phyloP scores from a whole-genome alignment of 208 protist genomes.

The Wallacemonas sp. region DNA sequence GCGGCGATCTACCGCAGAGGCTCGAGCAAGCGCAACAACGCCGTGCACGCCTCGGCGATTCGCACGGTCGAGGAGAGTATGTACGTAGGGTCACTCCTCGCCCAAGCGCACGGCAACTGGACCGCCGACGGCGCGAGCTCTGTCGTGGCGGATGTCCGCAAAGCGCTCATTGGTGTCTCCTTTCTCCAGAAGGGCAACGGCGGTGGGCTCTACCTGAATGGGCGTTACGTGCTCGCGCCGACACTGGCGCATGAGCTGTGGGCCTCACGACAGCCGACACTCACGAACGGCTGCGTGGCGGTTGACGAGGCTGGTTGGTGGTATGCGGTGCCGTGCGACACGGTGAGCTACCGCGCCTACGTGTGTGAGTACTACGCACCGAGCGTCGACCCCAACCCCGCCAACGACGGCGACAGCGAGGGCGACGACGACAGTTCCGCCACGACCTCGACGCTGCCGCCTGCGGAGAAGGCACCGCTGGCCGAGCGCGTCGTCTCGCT shows the following conservation, averaged over 20 bases:
- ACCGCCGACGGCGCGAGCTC: neutral
- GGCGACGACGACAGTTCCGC: neutral
- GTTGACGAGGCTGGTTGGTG: constrained; percentile 39
- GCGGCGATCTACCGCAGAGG: constrained; percentile 22
- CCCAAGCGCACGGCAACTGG: neutral
- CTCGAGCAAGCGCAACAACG: constrained; percentile 14
- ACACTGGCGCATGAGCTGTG: constrained; percentile 36
- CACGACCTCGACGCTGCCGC: constrained; percentile 10
- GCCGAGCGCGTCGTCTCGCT: constrained; percentile 42
- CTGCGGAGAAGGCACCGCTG: constrained; percentile 18
- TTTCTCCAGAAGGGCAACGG: constrained; percentile 39
- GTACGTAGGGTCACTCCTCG: constrained; percentile 40
- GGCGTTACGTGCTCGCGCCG: constrained; percentile 20
- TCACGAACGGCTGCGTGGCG: constrained; percentile 46
- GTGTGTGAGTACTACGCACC: constrained; percentile 42
- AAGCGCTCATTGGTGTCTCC: constrained; percentile 46
- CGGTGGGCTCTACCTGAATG: constrained; percentile 48
- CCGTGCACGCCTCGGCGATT: constrained; percentile 40
- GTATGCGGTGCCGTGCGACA: constrained; percentile 48
- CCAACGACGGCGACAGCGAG: neutral
- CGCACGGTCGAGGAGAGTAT: constrained; percentile 40
- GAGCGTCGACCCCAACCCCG: constrained; percentile 19
- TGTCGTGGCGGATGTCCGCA: neutral
- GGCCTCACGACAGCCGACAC: constrained; percentile 35
- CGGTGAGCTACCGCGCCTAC: constrained; percentile 20